Percentiles rank a stretch among this genome's conserved stretches.
These are phyloP conservation scores for Solanum virginianum DNA, from an alignment of 257 asterid genomes.

Conservation along the genomic window DNA sequence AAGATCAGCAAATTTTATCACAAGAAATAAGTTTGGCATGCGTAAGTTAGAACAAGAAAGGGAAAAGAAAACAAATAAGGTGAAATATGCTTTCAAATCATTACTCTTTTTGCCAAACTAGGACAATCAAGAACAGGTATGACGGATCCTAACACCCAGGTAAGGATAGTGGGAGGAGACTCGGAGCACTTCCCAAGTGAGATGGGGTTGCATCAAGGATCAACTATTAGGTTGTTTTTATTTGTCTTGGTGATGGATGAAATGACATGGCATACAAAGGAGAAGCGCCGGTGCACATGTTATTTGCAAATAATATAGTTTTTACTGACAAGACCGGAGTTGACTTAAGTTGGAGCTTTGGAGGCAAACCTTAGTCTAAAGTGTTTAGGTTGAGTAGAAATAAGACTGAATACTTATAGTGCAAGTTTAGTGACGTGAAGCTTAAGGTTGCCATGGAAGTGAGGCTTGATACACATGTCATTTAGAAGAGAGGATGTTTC, in stretches of 20 bases:
- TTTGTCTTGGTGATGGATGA: background rate
- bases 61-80: background rate
- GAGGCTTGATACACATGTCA: too few species aligned
- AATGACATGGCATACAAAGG: background rate
- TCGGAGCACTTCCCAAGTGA: background rate
- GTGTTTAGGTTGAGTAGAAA: background rate
- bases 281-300: background rate
- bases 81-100: background rate
- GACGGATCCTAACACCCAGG: background rate
- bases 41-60: background rate
- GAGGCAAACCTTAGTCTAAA: background rate
- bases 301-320: background rate
- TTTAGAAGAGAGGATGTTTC: background rate
- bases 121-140: background rate
- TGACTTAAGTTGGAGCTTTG: background rate
- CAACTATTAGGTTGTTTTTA: background rate
- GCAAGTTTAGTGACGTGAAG: too few species aligned
- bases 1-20: background rate
- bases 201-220: background rate
- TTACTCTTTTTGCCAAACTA: background rate
- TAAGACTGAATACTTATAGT: background rate
- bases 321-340: background rate
- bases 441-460: too few species aligned
- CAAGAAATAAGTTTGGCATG: background rate
- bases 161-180: background rate